Percentiles rank a stretch among this genome's conserved stretches.
These are phyloP conservation scores for Plenodomus biglobosus DNA, from an alignment of 2,329 filamentous ascomycete species.

Conservation along the genomic window DNA sequence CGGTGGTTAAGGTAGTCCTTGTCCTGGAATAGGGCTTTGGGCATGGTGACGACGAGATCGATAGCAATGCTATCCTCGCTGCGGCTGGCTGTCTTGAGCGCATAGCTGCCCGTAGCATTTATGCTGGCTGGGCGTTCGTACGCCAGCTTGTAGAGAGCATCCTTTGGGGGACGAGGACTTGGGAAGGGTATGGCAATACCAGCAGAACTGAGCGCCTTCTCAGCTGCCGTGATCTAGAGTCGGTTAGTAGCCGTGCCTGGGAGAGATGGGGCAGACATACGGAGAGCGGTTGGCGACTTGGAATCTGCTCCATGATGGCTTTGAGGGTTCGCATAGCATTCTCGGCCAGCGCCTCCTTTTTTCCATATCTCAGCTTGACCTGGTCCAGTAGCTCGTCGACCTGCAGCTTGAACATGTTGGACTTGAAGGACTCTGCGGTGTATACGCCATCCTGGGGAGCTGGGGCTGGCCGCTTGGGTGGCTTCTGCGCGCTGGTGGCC, in stretches of 20 bases:
- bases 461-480: slow-evolving; percentile 25
- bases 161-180: slow-evolving; percentile 71
- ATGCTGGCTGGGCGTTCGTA: slow-evolving; percentile 75
- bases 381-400: slow-evolving; percentile 64
- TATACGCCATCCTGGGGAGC: slow-evolving; percentile 46
- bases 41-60: slow-evolving; percentile 88
- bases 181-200: slow-evolving; percentile 81
- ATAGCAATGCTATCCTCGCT: slow-evolving; percentile 61
- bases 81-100: slow-evolving; percentile 72
- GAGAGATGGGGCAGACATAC: slow-evolving; percentile 27
- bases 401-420: slow-evolving; percentile 68
- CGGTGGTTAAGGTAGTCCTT: slow-evolving; percentile 93
- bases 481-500: slow-evolving; percentile 14
- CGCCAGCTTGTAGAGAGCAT: slow-evolving; percentile 78
- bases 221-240: slow-evolving; percentile 67
- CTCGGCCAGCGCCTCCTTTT: slow-evolving; percentile 57
- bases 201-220: slow-evolving; percentile 64
- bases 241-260: slow-evolving; percentile 9
- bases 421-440: slow-evolving; percentile 62
- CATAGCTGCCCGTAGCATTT: slow-evolving; percentile 88
- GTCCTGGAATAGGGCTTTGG: slow-evolving; percentile 75
- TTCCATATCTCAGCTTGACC: slow-evolving; percentile 60
- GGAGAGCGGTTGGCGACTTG: slow-evolving; percentile 52
- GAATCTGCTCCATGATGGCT: slow-evolving; percentile 53
- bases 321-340: slow-evolving; percentile 40